Percentiles rank a stretch among this genome's conserved stretches.
Evolutionary conservation across 2,329 filamentous ascomycete species (phyloP).

Genomic region (Cryphonectria nitschkei): DNA sequence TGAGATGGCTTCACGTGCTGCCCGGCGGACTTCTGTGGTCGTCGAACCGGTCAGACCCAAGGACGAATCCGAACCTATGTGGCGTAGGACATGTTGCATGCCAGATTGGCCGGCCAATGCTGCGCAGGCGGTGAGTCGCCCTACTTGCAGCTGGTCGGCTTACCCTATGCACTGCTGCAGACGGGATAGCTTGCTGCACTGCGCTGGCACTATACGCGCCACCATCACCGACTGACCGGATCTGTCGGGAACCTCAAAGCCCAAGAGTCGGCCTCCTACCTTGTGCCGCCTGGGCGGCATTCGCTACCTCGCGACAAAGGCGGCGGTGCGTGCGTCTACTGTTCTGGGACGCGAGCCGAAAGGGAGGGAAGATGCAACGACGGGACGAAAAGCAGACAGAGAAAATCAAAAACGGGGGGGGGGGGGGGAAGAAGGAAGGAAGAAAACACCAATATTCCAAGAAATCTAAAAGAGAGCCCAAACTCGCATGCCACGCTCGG

Average conservation of each 20-base stretch:
- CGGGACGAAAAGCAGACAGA: neutral
- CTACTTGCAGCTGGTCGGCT: neutral
- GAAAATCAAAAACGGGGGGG: neutral
- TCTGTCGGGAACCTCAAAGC: neutral
- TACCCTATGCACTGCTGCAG: neutral
- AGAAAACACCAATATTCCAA: neutral
- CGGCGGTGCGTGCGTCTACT: neutral
- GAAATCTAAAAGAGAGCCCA: neutral
- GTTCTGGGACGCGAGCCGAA: too few species aligned
- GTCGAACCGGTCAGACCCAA: neutral
- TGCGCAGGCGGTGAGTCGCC: constrained; percentile 4
- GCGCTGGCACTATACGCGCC: constrained; percentile 1
- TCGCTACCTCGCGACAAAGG: neutral
- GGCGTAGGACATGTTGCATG: constrained; percentile 19
- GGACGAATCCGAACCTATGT: neutral
- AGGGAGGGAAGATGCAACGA: neutral
- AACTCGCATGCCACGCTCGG: neutral
- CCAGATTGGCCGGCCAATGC: neutral
- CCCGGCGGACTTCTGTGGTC: neutral
- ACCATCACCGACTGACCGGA: neutral
- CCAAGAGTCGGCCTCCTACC: neutral
- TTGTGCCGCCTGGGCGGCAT: neutral
- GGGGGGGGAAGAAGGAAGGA: neutral
- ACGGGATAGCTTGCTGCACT: constrained; percentile 6
- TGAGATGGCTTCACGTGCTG: neutral